Base-by-base conservation (phyloP, 2,329 filamentous ascomycete genomes). In the Dactylonectria macrodidyma region DNA sequence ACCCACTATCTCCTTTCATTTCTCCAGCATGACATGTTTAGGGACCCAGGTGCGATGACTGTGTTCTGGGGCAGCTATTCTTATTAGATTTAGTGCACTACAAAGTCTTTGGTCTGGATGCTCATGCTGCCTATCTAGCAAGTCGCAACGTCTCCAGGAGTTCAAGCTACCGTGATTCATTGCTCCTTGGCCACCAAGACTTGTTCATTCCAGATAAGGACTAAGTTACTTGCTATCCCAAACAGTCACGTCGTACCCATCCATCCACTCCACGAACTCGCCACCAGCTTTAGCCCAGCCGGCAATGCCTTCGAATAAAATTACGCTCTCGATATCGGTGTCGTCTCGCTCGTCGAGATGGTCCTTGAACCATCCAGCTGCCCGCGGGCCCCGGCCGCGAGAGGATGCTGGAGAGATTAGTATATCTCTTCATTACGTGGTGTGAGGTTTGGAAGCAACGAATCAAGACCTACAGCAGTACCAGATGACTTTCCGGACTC, bases 291-390 rank as follows among this genome's bases (percentile, higher is more conserved):
- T 78, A 5, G 77, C 85, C 87, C 87, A 90, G 5, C 86, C 87
- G 57, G 86, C 87, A 71, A 90, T 86, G 0, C 87, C 88, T 0
- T 83, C 87, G 11, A 77, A 72, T 3, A 90, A 78, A 2, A 87
- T 81, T 34, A 87, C 62, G 68, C 87, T 89, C 69, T 85, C 67
- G 74, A 88, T 83, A 0, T 77, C 71, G 0, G 55, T 71, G 65
- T 87, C 83, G 1, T 75, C 73, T 44, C 82, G 74, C 1, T 84
- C 79, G 3, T 77, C 73, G 33, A 90, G 76, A 64, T 88, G 81
- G 73, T 90, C 88, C 5, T 79, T 80, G 72, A 90, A 86, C 88
- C 87, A 90, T 6, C 81, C 83, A 1, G 86, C 87, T 2, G 85
- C 83, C n/a, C 88, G 82, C 2, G 81, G 84, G 3, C 88, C 89